phyloP scores from a whole-genome alignment of 2,329 filamentous ascomycete genomes.

The Beauveria sp. region DNA sequence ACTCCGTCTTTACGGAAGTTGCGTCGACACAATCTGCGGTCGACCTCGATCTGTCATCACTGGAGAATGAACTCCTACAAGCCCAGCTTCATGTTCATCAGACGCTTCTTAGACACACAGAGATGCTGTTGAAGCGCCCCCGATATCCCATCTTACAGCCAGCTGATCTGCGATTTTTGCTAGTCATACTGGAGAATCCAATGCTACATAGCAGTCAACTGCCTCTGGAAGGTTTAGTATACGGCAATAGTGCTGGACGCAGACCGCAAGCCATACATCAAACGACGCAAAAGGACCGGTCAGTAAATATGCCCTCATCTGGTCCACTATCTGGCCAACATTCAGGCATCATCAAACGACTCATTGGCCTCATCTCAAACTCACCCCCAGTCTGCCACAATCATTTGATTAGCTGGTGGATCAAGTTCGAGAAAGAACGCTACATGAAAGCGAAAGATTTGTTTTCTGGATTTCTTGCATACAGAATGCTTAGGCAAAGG shows the following conservation, averaged over 20 bases:
- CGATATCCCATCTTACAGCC: constrained; percentile 60
- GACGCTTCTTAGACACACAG: constrained; percentile 67
- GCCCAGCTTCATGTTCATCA: constrained; percentile 64
- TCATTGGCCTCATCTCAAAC: constrained; percentile 73
- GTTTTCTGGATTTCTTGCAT: constrained; percentile 70
- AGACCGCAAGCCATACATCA: constrained; percentile 14
- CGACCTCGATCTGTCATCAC: constrained; percentile 29
- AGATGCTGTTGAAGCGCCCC: constrained; percentile 73
- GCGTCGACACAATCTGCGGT: constrained; percentile 22
- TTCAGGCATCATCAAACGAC: constrained; percentile 77
- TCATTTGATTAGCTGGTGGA: constrained; percentile 71
- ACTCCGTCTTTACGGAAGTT: constrained; percentile 48
- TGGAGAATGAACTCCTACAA: constrained; percentile 40
- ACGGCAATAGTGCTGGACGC: constrained; percentile 20
- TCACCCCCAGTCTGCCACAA: constrained; percentile 68
- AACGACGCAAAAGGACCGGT: constrained; percentile 14
- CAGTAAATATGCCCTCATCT: constrained; percentile 22
- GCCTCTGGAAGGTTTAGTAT: constrained; percentile 33
- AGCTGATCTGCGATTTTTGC: constrained; percentile 66
- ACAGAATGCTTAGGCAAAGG: constrained; percentile 65
- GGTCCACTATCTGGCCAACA: constrained; percentile 56
- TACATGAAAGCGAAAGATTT: constrained; percentile 72
- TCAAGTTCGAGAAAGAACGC: constrained; percentile 57
- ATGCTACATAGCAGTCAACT: constrained; percentile 48
- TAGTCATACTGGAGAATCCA: constrained; percentile 74